These are phyloP conservation scores for Colletotrichum sp. DNA, from an alignment of 2,329 filamentous ascomycete species.

Conservation along the genomic window DNA sequence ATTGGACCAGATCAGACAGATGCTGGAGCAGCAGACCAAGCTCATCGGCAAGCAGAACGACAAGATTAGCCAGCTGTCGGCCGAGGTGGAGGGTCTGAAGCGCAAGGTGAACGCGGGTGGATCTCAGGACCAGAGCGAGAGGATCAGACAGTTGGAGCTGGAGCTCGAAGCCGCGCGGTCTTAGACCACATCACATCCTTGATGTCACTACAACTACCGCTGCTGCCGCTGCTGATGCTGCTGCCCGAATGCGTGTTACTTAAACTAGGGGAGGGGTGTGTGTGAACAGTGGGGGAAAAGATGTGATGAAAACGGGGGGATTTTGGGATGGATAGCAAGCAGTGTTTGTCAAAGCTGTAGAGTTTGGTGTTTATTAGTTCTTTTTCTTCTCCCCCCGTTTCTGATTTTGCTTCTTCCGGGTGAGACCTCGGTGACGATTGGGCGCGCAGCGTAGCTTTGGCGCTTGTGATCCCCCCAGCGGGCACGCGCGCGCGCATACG, in stretches of 20 bases:
- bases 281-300: not conserved
- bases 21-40: slow-evolving; percentile 79
- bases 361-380: slow-evolving; percentile 8
- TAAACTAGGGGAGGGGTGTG: not conserved
- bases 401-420: not conserved
- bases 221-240: not conserved
- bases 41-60: slow-evolving; percentile 79
- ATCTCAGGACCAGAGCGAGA: slow-evolving; percentile 68
- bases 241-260: slow-evolving; percentile 1
- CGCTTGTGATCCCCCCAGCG: not conserved
- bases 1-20: slow-evolving; percentile 76
- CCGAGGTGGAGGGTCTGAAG: slow-evolving; percentile 83
- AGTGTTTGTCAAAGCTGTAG: slow-evolving; percentile 20
- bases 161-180: slow-evolving; percentile 70
- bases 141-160: slow-evolving; percentile 70
- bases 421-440: not conserved
- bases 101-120: slow-evolving; percentile 65
- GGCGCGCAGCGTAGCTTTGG: not conserved
- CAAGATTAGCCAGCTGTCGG: slow-evolving; percentile 72
- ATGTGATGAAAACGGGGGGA: slow-evolving; percentile 2
- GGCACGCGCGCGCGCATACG: not conserved
- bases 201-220: not conserved
- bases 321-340: slow-evolving; percentile 22
- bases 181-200: slow-evolving; percentile 31
- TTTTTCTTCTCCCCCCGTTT: not conserved